Conservation (phyloP, 139 green algal genomes). For the Chlamydomonas sp. region DNA sequence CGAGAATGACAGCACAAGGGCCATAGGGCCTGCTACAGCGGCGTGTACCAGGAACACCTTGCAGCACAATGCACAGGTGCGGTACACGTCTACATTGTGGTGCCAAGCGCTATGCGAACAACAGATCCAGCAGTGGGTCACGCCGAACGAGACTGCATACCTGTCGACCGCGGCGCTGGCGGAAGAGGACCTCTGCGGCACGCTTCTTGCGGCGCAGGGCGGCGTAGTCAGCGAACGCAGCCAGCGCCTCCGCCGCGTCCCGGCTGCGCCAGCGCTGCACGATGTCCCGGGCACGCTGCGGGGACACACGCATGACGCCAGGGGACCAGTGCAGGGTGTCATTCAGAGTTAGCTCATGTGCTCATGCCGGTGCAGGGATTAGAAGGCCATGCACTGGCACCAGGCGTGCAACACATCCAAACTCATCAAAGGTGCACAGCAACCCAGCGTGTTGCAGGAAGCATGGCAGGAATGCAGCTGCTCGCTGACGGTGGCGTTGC, state of each 20-base stretch:
- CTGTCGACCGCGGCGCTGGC: background rate
- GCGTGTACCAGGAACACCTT: too few species aligned
- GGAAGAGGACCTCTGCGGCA: slow-evolving; percentile 11
- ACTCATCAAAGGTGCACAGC: too few species aligned
- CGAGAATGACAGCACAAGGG: too few species aligned
- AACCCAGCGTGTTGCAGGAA: too few species aligned
- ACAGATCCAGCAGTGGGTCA: too few species aligned
- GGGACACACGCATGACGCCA: background rate
- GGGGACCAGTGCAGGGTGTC: background rate
- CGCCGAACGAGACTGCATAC: too few species aligned
- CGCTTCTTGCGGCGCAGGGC: slow-evolving; percentile 25
- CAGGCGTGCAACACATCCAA: background rate
- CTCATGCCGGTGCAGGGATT: background rate
- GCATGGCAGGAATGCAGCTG: too few species aligned
- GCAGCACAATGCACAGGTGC: too few species aligned
- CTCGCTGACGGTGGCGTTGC: too few species aligned
- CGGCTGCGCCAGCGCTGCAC: slow-evolving; percentile 5
- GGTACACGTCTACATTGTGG: too few species aligned
- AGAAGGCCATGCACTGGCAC: background rate
- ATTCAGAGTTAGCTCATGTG: background rate
- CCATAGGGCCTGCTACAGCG: too few species aligned
- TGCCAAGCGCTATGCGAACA: too few species aligned
- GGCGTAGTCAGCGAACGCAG: slow-evolving; percentile 18
- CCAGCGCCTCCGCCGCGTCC: slow-evolving; percentile 6
- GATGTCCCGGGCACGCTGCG: slow-evolving; percentile 13